A percentile compares a stretch with the other conserved stretches of the same genome.
Conservation (phyloP, 2,329 filamentous ascomycete genomes). For the Ophiocordyceps sinensis region DNA sequence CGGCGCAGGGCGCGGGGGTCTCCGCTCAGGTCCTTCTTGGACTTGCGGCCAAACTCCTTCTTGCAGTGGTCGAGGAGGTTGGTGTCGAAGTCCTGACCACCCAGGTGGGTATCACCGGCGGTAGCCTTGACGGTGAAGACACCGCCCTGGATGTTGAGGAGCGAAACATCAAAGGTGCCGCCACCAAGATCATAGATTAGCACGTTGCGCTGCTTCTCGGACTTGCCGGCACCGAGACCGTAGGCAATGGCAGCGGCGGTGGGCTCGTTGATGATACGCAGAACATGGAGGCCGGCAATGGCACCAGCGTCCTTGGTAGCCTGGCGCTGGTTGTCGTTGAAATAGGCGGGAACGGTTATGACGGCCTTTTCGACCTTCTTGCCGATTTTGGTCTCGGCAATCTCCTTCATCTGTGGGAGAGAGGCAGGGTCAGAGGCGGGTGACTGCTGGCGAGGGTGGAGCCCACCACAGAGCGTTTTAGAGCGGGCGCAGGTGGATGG, state of each 20-base stretch:
- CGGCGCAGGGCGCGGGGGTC: conserved; percentile 89
- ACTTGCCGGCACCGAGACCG: conserved; percentile 89
- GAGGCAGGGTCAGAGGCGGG: not conserved
- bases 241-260: conserved; percentile 97
- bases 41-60: conserved; percentile 69
- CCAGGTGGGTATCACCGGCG: conserved; percentile 91
- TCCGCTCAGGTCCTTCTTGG: conserved; percentile 66
- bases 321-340: conserved; percentile 99
- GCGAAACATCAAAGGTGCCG: conserved; percentile 99
- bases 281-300: conserved; percentile 92
- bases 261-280: conserved; percentile 99
- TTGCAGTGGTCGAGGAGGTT: conserved; percentile 94
- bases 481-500: not conserved
- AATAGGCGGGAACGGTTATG: conserved; percentile 97
- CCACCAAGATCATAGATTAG: conserved; percentile 99
- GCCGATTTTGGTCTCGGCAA: conserved; percentile 94
- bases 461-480: not conserved
- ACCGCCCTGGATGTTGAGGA: conserved; percentile 96
- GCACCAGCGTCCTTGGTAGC: conserved; percentile 98
- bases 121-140: conserved; percentile 99
- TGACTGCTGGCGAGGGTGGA: not conserved
- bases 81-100: conserved; percentile 93
- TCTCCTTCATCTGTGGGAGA: conserved; percentile 87
- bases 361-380: conserved; percentile 99
- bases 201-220: conserved; percentile 95